These are phyloP conservation scores for Cudoniella acicularis DNA, from an alignment of 495 filamentous ascomycete species.

Conservation along the genomic window DNA sequence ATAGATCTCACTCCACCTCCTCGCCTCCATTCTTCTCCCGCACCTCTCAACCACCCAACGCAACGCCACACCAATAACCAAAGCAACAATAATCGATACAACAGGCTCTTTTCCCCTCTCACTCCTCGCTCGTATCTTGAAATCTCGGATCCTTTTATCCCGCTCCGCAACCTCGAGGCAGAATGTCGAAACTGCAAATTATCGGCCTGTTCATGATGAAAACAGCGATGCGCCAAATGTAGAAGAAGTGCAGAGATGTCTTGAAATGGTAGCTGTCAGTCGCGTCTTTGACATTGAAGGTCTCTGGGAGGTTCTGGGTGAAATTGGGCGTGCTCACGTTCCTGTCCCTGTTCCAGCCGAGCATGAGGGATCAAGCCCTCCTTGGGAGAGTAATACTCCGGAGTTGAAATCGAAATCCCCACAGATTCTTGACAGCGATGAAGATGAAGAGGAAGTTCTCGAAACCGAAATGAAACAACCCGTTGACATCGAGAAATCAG, in stretches of 20 bases:
- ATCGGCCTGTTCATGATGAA: background rate
- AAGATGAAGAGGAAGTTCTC: conserved; percentile 1
- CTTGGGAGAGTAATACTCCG: background rate
- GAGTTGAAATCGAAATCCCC: background rate
- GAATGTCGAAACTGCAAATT: background rate
- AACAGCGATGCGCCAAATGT: background rate
- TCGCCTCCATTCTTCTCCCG: conserved; percentile 13
- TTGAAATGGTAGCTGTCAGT: conserved; percentile 51
- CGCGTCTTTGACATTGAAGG: conserved; percentile 58
- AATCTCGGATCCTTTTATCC: conserved; percentile 9
- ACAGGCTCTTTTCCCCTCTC: conserved; percentile 24
- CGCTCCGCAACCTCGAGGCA: background rate
- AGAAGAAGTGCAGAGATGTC: conserved; percentile 26
- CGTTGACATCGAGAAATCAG: background rate
- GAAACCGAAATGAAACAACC: background rate
- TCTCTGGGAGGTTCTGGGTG: conserved; percentile 47
- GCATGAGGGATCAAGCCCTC: background rate
- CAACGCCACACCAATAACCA: background rate
- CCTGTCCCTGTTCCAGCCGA: background rate
- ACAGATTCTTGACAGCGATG: conserved; percentile 7
- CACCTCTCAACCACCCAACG: background rate
- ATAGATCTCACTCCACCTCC: conserved; percentile 24
- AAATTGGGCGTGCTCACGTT: conserved; percentile 7
- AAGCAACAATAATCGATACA: conserved; percentile 26
- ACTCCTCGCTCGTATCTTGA: conserved; percentile 20